These are phyloP conservation scores for Venturia oleaginea DNA, from an alignment of 2,329 filamentous ascomycete species.

Conservation along the genomic window DNA sequence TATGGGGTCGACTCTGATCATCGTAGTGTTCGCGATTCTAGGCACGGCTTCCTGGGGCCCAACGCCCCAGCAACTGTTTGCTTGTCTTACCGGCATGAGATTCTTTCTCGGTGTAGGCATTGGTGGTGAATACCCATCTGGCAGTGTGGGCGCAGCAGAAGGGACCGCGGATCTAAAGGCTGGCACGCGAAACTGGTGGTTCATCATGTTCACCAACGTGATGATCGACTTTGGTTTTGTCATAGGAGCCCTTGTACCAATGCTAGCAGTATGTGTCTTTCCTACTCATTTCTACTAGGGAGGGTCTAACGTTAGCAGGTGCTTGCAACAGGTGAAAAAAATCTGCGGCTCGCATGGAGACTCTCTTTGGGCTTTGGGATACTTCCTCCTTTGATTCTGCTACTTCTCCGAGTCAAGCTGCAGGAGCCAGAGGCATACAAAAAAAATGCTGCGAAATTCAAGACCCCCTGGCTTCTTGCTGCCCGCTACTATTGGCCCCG, in stretches of 20 bases:
- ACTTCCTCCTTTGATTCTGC: conserved; percentile 63
- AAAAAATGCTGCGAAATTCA: conserved; percentile 54
- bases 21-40: conserved; percentile 77
- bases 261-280: conserved; percentile 42
- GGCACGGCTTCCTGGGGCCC: conserved; percentile 68
- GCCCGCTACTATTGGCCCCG: conserved; percentile 64
- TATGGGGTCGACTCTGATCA: conserved; percentile 69
- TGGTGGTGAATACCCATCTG: conserved; percentile 69
- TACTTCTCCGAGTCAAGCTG: conserved; percentile 64
- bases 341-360: conserved; percentile 71
- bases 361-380: conserved; percentile 69
- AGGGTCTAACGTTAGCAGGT: conserved; percentile 31
- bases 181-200: conserved; percentile 86
- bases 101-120: conserved; percentile 71
- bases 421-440: conserved; percentile 72
- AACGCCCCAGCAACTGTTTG: conserved; percentile 61
- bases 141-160: conserved; percentile 76
- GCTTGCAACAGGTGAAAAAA: conserved; percentile 43
- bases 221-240: conserved; percentile 84
- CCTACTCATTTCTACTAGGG: not conserved
- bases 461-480: conserved; percentile 42
- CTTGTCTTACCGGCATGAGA: conserved; percentile 70
- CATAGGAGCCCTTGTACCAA: conserved; percentile 67
- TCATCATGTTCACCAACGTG: conserved; percentile 69
- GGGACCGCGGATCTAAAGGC: conserved; percentile 71